Conservation (phyloP, 2,329 filamentous ascomycete species). For the Cladorrhinum sp. region DNA sequence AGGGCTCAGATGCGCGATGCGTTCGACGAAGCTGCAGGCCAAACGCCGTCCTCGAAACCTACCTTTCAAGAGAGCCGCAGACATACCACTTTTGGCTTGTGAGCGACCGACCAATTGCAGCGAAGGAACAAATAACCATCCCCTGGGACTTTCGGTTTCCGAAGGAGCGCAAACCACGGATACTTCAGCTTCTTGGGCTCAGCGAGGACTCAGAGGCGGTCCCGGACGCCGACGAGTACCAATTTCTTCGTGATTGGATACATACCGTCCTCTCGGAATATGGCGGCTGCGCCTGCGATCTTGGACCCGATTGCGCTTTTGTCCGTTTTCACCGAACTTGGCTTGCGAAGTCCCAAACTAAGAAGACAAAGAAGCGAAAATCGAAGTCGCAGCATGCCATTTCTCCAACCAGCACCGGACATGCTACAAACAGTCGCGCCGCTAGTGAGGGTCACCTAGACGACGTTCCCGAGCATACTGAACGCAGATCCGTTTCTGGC, state of each 20-base stretch:
- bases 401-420: constrained; percentile 61
- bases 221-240: constrained; percentile 59
- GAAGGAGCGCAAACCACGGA: constrained; percentile 52
- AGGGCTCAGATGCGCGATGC: constrained; percentile 83
- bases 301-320: constrained; percentile 62
- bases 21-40: constrained; percentile 89
- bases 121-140: constrained; percentile 61
- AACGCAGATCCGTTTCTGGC: constrained; percentile 48
- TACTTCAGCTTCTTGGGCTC: constrained; percentile 59
- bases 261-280: constrained; percentile 71
- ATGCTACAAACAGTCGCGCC: constrained; percentile 61
- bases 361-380: constrained; percentile 55
- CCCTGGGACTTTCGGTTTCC: constrained; percentile 66
- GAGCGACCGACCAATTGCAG: constrained; percentile 70
- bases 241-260: constrained; percentile 61
- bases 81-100: constrained; percentile 88
- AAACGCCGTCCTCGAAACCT: constrained; percentile 84
- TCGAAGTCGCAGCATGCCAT: constrained; percentile 51
- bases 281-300: constrained; percentile 73
- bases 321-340: constrained; percentile 61
- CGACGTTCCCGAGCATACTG: constrained; percentile 49
- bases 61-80: constrained; percentile 71
- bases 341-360: constrained; percentile 44
- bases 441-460: constrained; percentile 60
- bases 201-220: constrained; percentile 56